A percentile compares a stretch with the other conserved stretches of the same genome.
phyloP scores from a whole-genome alignment of 2,329 filamentous ascomycete genomes.

The Sarocladium strictum region DNA sequence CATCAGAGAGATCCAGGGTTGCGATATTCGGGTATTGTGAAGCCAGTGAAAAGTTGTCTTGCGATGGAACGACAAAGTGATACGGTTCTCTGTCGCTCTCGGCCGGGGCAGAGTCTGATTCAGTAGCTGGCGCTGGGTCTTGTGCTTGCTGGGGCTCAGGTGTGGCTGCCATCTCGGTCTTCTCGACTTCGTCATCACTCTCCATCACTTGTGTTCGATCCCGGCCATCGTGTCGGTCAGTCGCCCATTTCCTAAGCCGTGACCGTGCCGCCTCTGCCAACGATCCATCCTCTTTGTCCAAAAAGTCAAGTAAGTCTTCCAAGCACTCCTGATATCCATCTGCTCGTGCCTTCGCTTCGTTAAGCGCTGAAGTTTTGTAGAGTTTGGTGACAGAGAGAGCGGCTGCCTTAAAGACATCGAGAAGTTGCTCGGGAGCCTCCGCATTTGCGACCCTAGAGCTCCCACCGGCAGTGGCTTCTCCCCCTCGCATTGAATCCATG shows the following conservation, averaged over 20 bases:
- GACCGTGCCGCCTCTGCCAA: slow-evolving; percentile 72
- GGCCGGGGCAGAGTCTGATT: slow-evolving; percentile 21
- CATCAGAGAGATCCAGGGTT: slow-evolving; percentile 54
- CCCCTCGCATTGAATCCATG: slow-evolving; percentile 28
- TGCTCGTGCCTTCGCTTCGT: slow-evolving; percentile 66
- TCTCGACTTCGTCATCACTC: slow-evolving; percentile 65
- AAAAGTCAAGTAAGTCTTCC: slow-evolving; percentile 78
- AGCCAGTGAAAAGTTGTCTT: slow-evolving; percentile 62
- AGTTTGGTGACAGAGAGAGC: slow-evolving; percentile 93
- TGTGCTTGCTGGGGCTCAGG: slow-evolving; percentile 20
- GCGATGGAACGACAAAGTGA: slow-evolving; percentile 45
- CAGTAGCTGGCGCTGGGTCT: slow-evolving; percentile 38
- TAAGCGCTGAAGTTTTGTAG: slow-evolving; percentile 82
- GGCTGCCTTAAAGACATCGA: slow-evolving; percentile 86
- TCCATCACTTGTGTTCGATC: slow-evolving; percentile 51
- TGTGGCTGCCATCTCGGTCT: slow-evolving; percentile 38
- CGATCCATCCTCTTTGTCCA: slow-evolving; percentile 77
- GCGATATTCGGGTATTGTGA: slow-evolving; percentile 56
- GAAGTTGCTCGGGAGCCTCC: slow-evolving; percentile 57
- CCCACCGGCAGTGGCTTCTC: background rate
- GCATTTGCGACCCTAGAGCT: slow-evolving; percentile 19
- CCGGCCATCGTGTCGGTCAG: slow-evolving; percentile 61
- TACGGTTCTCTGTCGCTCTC: slow-evolving; percentile 22
- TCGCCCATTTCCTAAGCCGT: slow-evolving; percentile 57
- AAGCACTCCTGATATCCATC: slow-evolving; percentile 93